Evolutionary conservation across 2,329 filamentous ascomycete genomes (phyloP).

Genomic region (Pleomassaria siparia): DNA sequence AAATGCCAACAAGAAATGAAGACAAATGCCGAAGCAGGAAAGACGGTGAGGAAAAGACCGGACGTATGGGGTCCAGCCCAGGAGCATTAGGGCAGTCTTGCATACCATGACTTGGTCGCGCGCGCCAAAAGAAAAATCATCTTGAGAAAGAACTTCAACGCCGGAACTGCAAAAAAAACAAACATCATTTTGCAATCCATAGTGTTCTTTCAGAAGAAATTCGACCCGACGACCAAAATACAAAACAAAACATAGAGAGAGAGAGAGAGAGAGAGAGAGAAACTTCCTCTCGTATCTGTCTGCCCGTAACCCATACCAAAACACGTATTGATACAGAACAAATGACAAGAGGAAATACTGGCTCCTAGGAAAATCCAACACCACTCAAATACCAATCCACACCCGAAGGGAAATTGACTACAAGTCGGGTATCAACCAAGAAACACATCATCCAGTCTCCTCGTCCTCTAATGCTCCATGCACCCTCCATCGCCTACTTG

Average conservation of each 20-base stretch:
- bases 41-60: constrained; percentile 13
- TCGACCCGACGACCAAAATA: not conserved
- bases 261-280: not conserved
- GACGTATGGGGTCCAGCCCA: constrained; percentile 28
- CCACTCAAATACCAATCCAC: constrained; percentile 14
- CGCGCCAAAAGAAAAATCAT: constrained; percentile 8
- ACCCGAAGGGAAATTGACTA: constrained; percentile 17
- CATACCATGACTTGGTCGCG: too few species aligned
- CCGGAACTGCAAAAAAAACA: constrained; percentile 12
- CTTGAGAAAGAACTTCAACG: constrained; percentile 25
- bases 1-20: constrained; percentile 9
- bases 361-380: constrained; percentile 8
- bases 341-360: too few species aligned
- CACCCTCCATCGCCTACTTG: not conserved
- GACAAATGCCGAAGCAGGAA: too few species aligned
- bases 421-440: constrained; percentile 20
- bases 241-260: not conserved
- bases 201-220: not conserved
- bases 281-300: too few species aligned
- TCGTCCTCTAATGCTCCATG: not conserved
- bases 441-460: constrained; percentile 4
- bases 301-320: too few species aligned
- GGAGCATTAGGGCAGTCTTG: constrained; percentile 29
- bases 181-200: constrained; percentile 5
- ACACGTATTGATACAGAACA: too few species aligned